These are phyloP conservation scores for Syzygium aromaticum DNA, from an alignment of 345 rosid species.

Conservation along the genomic window DNA sequence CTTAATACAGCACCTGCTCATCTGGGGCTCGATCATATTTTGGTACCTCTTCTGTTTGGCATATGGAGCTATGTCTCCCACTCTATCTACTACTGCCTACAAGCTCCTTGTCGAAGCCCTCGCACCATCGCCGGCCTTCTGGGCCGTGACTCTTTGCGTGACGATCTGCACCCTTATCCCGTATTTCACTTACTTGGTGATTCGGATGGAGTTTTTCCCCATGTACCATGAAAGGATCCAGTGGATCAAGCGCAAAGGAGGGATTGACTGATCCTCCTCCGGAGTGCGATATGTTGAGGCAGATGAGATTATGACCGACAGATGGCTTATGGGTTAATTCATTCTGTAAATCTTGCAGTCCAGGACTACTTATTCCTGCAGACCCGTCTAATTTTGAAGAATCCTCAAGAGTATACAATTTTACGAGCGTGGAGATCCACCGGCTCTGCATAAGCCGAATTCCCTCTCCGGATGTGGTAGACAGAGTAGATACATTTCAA, in stretches of 20 bases:
- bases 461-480: background rate
- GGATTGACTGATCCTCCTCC: slow-evolving; percentile 48
- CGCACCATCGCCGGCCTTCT: slow-evolving; percentile 64
- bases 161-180: slow-evolving; percentile 42
- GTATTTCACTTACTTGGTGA: slow-evolving; percentile 42
- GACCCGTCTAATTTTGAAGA: background rate
- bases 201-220: slow-evolving; percentile 76
- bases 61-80: slow-evolving; percentile 46
- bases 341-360: background rate
- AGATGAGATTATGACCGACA: background rate
- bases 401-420: background rate
- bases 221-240: slow-evolving; percentile 85
- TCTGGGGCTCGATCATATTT: slow-evolving; percentile 63
- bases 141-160: slow-evolving; percentile 51
- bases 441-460: background rate
- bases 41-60: slow-evolving; percentile 69
- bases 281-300: slow-evolving; percentile 48
- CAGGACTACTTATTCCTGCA: background rate
- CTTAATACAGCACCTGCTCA: slow-evolving; percentile 43
- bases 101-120: slow-evolving; percentile 64
- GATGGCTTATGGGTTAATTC: background rate
- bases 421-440: background rate
- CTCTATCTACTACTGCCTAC: slow-evolving; percentile 38
- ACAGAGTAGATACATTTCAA: background rate
- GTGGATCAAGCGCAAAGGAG: slow-evolving; percentile 51